Percentiles rank a stretch among this genome's conserved stretches.
phyloP scores from a whole-genome alignment of 192 early-diverging fungal genomes.

The Coemansia sp. region DNA sequence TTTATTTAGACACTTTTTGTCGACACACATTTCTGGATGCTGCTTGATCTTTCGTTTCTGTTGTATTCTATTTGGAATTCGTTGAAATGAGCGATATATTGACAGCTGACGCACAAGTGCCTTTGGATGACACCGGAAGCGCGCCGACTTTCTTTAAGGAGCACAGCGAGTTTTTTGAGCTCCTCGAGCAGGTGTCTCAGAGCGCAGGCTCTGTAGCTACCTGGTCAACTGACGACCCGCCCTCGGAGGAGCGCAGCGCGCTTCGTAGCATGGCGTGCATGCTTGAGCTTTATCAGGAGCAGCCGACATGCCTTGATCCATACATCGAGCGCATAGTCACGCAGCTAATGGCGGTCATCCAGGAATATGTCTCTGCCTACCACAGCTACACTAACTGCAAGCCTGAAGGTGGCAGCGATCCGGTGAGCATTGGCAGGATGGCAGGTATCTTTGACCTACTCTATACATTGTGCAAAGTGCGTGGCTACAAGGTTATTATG shows the following conservation, averaged over 20 bases:
- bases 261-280: slow-evolving; percentile 23
- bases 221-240: slow-evolving; percentile 9
- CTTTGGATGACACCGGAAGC: slow-evolving; percentile 23
- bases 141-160: slow-evolving; percentile 46
- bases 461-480: slow-evolving; percentile 78
- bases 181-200: slow-evolving; percentile 12
- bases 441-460: slow-evolving; percentile 47
- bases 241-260: slow-evolving; percentile 16
- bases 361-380: slow-evolving; percentile 28
- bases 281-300: slow-evolving; percentile 44
- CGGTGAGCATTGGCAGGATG: slow-evolving; percentile 17
- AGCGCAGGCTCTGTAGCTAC: slow-evolving; percentile 13
- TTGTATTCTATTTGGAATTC: too few species aligned
- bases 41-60: too few species aligned
- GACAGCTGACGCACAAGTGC: not conserved
- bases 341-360: slow-evolving; percentile 22
- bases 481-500: slow-evolving; percentile 87
- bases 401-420: not conserved
- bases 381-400: slow-evolving; percentile 11
- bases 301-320: slow-evolving; percentile 48
- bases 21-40: too few species aligned
- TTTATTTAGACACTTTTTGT: not conserved
- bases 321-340: slow-evolving; percentile 41
- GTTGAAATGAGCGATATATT: not conserved
- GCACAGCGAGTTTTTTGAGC: slow-evolving; percentile 24